Base-by-base conservation (phyloP, 441 rosid species). In the Kokia cookei region DNA sequence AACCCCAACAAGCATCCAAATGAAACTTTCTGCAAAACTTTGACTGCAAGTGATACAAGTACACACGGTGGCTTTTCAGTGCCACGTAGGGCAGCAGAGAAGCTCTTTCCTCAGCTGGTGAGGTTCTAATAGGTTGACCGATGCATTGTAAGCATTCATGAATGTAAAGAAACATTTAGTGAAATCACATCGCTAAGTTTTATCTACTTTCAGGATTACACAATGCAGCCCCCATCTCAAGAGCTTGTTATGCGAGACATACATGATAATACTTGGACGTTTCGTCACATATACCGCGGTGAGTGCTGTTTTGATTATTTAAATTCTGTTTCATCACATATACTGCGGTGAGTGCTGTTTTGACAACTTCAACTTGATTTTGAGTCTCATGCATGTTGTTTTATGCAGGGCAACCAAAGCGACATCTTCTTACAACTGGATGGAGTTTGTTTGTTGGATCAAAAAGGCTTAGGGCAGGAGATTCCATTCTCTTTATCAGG, bases 11-110 rank as follows among this genome's bases (percentile, higher is more conserved):
- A 90, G 77, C 99, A 95, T 82, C 97, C 98, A 35, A 83, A 80
- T 75, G 99, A 93, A 74, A 90, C 88, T 83, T 95, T 95, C 88
- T 95, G 99, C 84, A 95, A 95, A 80, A 94, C 88, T 4, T 85
- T 94, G 66, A 94, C 97, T 5, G 97, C 98, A 47, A 94, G 98
- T 77, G 98, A 94, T 77, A 95, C 97, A 26, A 95, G 99, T 62
- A 95, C 99, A 10, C 99, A 95, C 77, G 99, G 99, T 75, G 99
- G 99, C 71, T 95, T 95, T 81, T 95, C 99, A 0, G 98, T 95
- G 78, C 99, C 99, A 50, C 89, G 99, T n/a, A 83, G 98, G 78
- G 99, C 98, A 14, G 99, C 99, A 14, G 99, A 95, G 77, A 95
- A 95, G 87, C 98, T 95, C 62, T 95, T 95, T 78, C 98, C 99